Evolutionary conservation across 192 early-diverging fungal genomes (phyloP), one percentile per base, ranked within the genome.

Genomic region (Coemansia nantahalensis): DNA sequence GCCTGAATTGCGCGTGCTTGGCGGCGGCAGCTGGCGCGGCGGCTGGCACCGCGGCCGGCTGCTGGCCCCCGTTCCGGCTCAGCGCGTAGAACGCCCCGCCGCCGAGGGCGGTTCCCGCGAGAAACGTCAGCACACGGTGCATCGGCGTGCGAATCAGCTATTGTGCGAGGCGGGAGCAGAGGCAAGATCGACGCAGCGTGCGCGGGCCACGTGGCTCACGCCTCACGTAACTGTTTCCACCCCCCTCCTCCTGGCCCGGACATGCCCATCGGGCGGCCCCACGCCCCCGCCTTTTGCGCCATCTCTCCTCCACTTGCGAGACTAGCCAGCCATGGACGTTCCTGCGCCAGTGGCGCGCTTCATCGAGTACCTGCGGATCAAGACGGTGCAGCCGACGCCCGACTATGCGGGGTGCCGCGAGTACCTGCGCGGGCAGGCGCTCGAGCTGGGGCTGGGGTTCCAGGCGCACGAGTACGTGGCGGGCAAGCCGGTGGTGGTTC

Each of bases 341-440:
- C 41, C 23, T 5, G 16, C 42, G 28, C 19, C 68, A 0, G 71
- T 79, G 8, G 37, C 51, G 48, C 51, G 84, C 26, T 94, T 94
- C 65, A 82, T 84, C 55, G 84, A 87, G 52, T 94, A 90, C 62
- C 79, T 94, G 58, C 83, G 82, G 37, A 88, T 92, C 74, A 87
- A 89, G 55, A 92, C 92, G 0, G 80, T 90, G 30, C 92, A 94
- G 53, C 91, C 91, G 8, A 79, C 68, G 12, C 91, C 91, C 30
- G 92, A 89, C 77, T 94, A 94, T 53, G 77, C 42, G 2, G 52
- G 53, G 22, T 84, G 82, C 47, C 70, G 64, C n/a, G 65, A 43
- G 35, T 91, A 87, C 51, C 79, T 94, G 32, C 54, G 71, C 42
- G 52, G 54, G 17, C 82, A 89, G 53, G 92, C 89, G 5, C 46